Base-by-base conservation (phyloP, 306 rosid genomes). In the Cicer cuneatum region DNA sequence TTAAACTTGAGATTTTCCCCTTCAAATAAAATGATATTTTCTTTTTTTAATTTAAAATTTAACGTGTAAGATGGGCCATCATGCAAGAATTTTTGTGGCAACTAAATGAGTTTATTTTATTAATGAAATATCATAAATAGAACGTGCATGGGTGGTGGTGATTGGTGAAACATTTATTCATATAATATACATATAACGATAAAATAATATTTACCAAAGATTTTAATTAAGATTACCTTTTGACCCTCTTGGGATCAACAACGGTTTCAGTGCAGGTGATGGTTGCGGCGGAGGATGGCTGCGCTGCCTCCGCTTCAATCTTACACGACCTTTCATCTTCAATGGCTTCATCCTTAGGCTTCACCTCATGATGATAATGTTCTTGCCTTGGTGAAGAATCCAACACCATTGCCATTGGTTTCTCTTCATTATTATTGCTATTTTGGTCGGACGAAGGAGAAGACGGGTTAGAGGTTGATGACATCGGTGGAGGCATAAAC, bases 201-300 rank as follows among this genome's bases (percentile, higher is more conserved):
- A 35, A 59, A 42, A 63, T 43, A 52, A 56, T 60, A 67, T 58
- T 60, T 41, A 4, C 12, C 7, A 57, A 57, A 56, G 11, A 59
- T 54, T 65, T 41, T 4, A 77, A 52, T 63, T 61, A 39, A 5
- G 73, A 60, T 69, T 87, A 94, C 99, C 99, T 90, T 79, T 94
- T 94, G 56, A 94, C 97, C 88, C 96, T 86, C 74, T 94, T 94
- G 45, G 97, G 96, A 73, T 94, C 99, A 33, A 70, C 60, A 61
- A 76, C n/a, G 19, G 81, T 66, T 64, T 86, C 89, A n/a, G 77
- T 76, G 29, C 83, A 81, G 73, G 74, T 37, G 61, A 53, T 63
- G 80, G 59, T 64, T 47, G 67, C 59, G 21, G 86, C 69, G 21
- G 83, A 66, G 57, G 16, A 6, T 2, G 78, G 85, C 48, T 80